phyloP scores from a whole-genome alignment of 306 rosid species.

The Trichosanthes cucumerina region DNA sequence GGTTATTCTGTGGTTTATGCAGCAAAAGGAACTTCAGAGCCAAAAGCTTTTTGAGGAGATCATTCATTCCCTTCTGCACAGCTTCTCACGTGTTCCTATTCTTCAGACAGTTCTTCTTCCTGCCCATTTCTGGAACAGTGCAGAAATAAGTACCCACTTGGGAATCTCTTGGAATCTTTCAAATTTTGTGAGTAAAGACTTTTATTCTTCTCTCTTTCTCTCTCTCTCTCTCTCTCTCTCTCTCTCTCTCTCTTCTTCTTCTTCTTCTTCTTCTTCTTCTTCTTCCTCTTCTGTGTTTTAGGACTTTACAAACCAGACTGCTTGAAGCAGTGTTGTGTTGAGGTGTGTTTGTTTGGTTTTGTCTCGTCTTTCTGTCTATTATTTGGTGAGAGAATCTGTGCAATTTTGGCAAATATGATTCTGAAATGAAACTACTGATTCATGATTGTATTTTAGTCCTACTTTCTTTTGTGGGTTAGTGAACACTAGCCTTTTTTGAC shows the following conservation, averaged over 20 bases:
- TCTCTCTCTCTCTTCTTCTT: neutral
- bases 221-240: conserved; percentile 5
- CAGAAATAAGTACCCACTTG: neutral
- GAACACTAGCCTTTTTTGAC: neutral
- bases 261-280: neutral
- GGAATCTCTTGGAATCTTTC: conserved; percentile 14
- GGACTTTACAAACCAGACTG: conserved; percentile 6
- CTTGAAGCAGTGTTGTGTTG: conserved; percentile 1
- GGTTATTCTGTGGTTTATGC: neutral
- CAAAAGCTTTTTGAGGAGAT: neutral
- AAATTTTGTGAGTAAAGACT: neutral
- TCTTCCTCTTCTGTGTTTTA: conserved; percentile 5
- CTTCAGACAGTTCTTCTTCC: conserved; percentile 11
- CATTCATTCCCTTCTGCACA: neutral
- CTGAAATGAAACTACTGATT: neutral
- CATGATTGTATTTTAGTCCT: conserved; percentile 2
- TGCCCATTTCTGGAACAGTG: conserved; percentile 2
- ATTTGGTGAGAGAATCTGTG: conserved; percentile 1
- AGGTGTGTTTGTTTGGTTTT: neutral
- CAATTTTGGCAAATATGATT: neutral
- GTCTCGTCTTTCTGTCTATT: neutral
- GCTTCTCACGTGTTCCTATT: neutral
- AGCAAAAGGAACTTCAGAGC: neutral
- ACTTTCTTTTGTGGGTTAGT: neutral
- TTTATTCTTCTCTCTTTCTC: conserved; percentile 18